Base-by-base conservation (phyloP, 352 stramenopile species). In the Pythium dissimile region DNA sequence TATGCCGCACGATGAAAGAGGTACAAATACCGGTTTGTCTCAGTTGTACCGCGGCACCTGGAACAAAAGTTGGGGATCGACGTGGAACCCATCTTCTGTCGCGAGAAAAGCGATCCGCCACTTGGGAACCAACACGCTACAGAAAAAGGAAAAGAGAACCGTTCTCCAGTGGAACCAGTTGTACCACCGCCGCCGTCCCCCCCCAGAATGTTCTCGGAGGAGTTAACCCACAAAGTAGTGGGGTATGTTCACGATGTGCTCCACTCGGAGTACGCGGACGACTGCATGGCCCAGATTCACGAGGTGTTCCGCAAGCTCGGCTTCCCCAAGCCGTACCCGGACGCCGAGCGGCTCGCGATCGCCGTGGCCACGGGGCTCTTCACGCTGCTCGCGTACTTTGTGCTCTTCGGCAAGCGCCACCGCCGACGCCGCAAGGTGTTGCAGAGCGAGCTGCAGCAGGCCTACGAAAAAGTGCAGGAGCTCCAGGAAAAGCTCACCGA, bases 341-440 rank as follows among this genome's bases (percentile, higher is more conserved):
- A 95, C 50, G 85, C 85, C 11, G 85, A 95, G 67, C 85, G 85
- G 0, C 66, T 92, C 27, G 83, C 83, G 31, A 95, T 95, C 59
- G 84, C 85, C 34, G 38, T 95, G 18, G 71, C 84, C 18, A 95
- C 85, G 0, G 83, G 82, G 8, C 56, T 91, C 37, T 91, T 91
- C 49, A 95, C 85, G 61, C 56, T 95, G 47, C 53, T 95, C 35
- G 75, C 77, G 28, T 95, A 95, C 72, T 95, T 93, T 70, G 75
- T 95, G 67, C 79, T 95, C 12, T 95, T 93, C 55, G 85, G 85
- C 48, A 93, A 93, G 62, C 85, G 85, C 57, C 85, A 95, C 45
- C 85, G 81, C 39, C 71, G 77, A 27, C 73, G 81, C 34, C 72
- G 85, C 54, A 64, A 84, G 32, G 73, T 75, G 27, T 69, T 95